phyloP scores from a whole-genome alignment of 495 filamentous ascomycete genomes.

The Haplographium delicatum region DNA sequence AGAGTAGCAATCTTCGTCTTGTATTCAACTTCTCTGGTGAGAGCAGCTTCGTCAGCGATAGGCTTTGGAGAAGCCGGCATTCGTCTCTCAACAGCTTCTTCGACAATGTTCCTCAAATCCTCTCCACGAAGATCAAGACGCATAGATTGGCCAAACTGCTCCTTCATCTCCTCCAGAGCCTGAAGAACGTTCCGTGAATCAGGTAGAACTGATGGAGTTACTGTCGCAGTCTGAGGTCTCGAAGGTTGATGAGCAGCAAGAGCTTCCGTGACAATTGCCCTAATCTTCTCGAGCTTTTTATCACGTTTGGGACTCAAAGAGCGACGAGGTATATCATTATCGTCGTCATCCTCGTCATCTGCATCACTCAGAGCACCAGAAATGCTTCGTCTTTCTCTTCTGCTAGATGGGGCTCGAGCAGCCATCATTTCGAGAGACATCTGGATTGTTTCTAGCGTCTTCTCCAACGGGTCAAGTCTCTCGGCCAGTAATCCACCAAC shows the following conservation, averaged over 20 bases:
- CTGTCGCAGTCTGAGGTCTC: conserved; percentile 13
- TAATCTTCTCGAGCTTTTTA: conserved; percentile 78
- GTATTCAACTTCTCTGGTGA: conserved; percentile 21
- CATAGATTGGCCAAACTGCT: conserved; percentile 40
- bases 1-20: conserved; percentile 29
- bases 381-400: conserved; percentile 48
- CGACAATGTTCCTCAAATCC: conserved; percentile 52
- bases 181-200: conserved; percentile 50
- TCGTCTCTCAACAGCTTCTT: conserved; percentile 49
- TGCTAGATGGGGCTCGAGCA: conserved; percentile 37
- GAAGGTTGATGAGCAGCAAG: conserved; percentile 51
- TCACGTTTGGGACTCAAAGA: conserved; percentile 65
- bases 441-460: conserved; percentile 69
- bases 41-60: conserved; percentile 30
- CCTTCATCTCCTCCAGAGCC: conserved; percentile 52
- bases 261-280: conserved; percentile 71
- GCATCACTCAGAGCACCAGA: conserved; percentile 67
- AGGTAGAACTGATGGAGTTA: conserved; percentile 27
- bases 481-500: conserved; percentile 74
- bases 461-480: conserved; percentile 72
- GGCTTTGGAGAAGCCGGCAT: conserved; percentile 34
- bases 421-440: conserved; percentile 49
- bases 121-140: conserved; percentile 44
- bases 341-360: conserved; percentile 92
- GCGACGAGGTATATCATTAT: conserved; percentile 52